Base-by-base conservation (phyloP, 2,329 filamentous ascomycete species). In the Neonectria coccinea region DNA sequence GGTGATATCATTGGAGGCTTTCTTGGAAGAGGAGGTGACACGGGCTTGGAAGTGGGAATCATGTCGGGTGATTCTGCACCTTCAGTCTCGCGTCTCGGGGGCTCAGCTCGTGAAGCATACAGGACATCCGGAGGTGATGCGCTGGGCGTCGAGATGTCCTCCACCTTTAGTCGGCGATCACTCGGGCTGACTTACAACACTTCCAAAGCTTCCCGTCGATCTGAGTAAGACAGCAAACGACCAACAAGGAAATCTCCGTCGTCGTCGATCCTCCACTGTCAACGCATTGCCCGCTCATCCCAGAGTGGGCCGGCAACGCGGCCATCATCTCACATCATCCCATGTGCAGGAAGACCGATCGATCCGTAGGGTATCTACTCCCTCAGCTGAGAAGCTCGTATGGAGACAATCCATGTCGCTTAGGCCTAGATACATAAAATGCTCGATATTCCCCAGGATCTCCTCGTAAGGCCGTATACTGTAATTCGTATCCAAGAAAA, bases 171-270 rank as follows among this genome's bases (percentile, higher is more conserved):
- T 27, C 29, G 7, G 16, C 9, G 25, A 36, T 18, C 18, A 25
- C 31, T 18, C 14, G 6, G 11, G 16, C 11, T n/a, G 41, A 11
- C 14, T 18, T 20, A 18, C 22, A 18, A 10, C 7, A n/a, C n/a
- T 45, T 31, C 12, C 10, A 41, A 41, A 10, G 16, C 25, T 31
- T 41, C n/a, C n/a, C 29, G 5, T 22, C 31, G n/a, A 29, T 56
- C 53, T 56, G 53, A 47, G 27, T 47, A 47, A 56, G 53, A 56
- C 25, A 7, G 42, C 20, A 45, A 25, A 12, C 10, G 9, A 12
- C 18, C 18, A 3, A 48, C 22, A 27, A 27, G 44, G 12, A 20
- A n/a, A 27, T 27, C 22, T 12, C 31, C 18, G 18, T 18, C 2
- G 10, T 18, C 41, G 41, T 12, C n/a, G 18, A 44, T 44, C 22